Evolutionary conservation across 306 rosid species (phyloP).

Genomic region (Cajanus cajan): DNA sequence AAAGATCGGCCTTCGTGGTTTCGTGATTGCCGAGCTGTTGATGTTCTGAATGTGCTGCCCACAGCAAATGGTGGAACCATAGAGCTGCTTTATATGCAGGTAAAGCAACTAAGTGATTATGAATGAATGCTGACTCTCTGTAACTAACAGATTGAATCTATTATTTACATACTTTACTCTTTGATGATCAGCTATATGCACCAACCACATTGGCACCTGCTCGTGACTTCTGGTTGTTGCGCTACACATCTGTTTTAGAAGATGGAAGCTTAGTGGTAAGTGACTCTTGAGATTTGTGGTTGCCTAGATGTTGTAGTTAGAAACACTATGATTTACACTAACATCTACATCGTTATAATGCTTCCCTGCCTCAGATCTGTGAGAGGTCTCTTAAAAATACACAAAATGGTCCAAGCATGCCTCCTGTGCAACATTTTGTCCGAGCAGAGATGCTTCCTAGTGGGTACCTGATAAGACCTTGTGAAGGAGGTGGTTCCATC

Average conservation of each 20-base stretch:
- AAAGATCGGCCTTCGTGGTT: slow-evolving; percentile 94
- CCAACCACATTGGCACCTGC: slow-evolving; percentile 94
- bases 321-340: not conserved
- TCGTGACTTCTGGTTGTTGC: slow-evolving; percentile 92
- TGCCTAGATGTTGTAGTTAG: not conserved
- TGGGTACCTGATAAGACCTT: slow-evolving; percentile 89
- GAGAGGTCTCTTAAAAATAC: slow-evolving; percentile 93
- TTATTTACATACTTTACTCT: not conserved
- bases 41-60: slow-evolving; percentile 88
- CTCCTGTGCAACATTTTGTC: slow-evolving; percentile 95
- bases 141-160: not conserved
- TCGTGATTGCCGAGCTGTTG: slow-evolving; percentile 99
- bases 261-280: slow-evolving; percentile 95
- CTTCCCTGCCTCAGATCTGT: slow-evolving; percentile 54
- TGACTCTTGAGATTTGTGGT: slow-evolving; percentile 3
- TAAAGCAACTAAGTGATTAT: slow-evolving; percentile 4
- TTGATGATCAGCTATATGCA: slow-evolving; percentile 67
- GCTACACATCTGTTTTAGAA: slow-evolving; percentile 89
- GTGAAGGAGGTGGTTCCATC: slow-evolving; percentile 97
- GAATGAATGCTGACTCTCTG: not conserved
- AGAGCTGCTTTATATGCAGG: slow-evolving; percentile 99
- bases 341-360: slow-evolving; percentile 3
- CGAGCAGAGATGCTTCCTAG: slow-evolving; percentile 96
- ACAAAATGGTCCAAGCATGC: slow-evolving; percentile 96
- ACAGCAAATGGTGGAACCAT: slow-evolving; percentile 97